Conservation (phyloP, 2,329 filamentous ascomycete genomes). For the Ciborinia camelliae region DNA sequence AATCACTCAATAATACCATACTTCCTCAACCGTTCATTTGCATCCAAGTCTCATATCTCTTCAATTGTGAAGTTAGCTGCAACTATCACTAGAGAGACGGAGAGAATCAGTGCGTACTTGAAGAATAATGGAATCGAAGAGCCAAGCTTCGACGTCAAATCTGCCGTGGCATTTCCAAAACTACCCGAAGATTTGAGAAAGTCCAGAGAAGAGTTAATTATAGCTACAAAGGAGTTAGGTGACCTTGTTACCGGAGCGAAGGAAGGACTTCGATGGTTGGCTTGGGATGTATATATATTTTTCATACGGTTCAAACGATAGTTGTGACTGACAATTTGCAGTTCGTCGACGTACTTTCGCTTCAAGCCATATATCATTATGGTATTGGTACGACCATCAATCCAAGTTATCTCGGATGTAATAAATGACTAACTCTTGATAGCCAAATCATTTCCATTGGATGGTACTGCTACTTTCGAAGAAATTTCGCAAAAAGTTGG, state of each 20-base stretch:
- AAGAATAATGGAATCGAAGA: slow-evolving; percentile 42
- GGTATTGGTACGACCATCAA: slow-evolving; percentile 43
- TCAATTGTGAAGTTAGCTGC: slow-evolving; percentile 39
- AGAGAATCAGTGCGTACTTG: slow-evolving; percentile 49
- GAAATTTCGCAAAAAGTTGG: slow-evolving; percentile 47
- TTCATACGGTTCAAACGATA: neutral
- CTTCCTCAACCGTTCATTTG: neutral
- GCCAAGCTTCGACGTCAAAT: slow-evolving; percentile 46
- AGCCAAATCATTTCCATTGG: slow-evolving; percentile 51
- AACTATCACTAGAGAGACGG: slow-evolving; percentile 48
- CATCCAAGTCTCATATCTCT: neutral
- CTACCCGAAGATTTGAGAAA: slow-evolving; percentile 46
- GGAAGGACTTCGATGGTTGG: slow-evolving; percentile 50
- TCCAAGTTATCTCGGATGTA: neutral
- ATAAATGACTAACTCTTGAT: slow-evolving; percentile 24
- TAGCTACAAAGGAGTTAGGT: slow-evolving; percentile 48
- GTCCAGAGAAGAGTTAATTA: slow-evolving; percentile 47
- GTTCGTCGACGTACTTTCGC: slow-evolving; percentile 50
- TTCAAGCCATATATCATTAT: slow-evolving; percentile 51
- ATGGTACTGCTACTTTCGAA: slow-evolving; percentile 44
- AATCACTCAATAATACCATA: neutral
- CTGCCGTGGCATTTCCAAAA: slow-evolving; percentile 46
- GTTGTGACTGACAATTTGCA: slow-evolving; percentile 33
- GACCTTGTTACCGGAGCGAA: slow-evolving; percentile 49
- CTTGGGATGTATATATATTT: slow-evolving; percentile 47